Conservation (phyloP, 768 basidiomycete species). For the Phanerodontia chrysosporium region DNA sequence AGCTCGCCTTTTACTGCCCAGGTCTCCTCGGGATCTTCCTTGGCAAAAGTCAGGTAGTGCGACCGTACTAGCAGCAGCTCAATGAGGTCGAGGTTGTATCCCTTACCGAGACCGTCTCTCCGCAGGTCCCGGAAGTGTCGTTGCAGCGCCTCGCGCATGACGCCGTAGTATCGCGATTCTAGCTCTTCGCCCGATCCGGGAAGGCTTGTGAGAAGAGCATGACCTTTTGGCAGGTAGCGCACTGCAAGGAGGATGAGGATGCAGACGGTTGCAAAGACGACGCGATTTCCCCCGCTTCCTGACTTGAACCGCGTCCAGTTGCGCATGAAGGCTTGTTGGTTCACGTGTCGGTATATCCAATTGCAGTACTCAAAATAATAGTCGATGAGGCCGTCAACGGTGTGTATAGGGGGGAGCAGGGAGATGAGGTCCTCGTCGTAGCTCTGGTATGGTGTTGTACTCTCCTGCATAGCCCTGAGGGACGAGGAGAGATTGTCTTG, state of each 20-base stretch:
- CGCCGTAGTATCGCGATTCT: conserved; percentile 62
- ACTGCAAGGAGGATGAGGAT: conserved; percentile 71
- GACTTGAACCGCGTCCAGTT: conserved; percentile 76
- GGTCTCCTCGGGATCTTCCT: conserved; percentile 76
- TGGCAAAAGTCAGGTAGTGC: conserved; percentile 69
- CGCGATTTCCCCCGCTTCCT: conserved; percentile 59
- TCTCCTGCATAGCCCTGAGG: conserved; percentile 31
- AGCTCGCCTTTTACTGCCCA: conserved; percentile 75
- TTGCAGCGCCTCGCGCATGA: conserved; percentile 60
- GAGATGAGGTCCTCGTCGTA: conserved; percentile 73
- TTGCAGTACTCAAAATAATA: conserved; percentile 87
- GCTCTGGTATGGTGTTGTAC: conserved; percentile 20
- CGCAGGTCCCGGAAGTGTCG: conserved; percentile 51
- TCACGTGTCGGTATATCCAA: conserved; percentile 82
- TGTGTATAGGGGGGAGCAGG: conserved; percentile 57
- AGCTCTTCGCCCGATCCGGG: conserved; percentile 54
- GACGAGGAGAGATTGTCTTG: conserved; percentile 15
- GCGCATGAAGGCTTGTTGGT: conserved; percentile 52
- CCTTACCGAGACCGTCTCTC: conserved; percentile 17
- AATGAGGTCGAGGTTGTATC: conserved; percentile 58
- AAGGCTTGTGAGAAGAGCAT: conserved; percentile 53
- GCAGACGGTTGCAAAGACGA: conserved; percentile 68
- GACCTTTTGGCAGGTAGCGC: conserved; percentile 64
- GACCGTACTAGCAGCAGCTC: conserved; percentile 68
- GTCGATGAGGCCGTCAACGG: conserved; percentile 67